These are phyloP conservation scores for Xylariaceae sp. DNA, from an alignment of 2,329 filamentous ascomycete species.

Conservation along the genomic window DNA sequence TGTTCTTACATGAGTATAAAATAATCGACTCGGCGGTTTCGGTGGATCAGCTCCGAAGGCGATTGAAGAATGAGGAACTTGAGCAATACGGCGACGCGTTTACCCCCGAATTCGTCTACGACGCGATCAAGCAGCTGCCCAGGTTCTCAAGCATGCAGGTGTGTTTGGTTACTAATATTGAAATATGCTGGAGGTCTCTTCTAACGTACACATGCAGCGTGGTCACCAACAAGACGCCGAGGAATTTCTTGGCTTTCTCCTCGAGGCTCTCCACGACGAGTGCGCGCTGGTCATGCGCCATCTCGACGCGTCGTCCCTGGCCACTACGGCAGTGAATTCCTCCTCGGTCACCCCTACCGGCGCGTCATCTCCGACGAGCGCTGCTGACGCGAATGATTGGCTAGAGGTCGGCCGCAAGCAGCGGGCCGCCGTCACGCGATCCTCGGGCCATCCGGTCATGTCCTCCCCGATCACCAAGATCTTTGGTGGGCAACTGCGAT, in stretches of 20 bases:
- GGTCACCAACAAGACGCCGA: conserved; percentile 98
- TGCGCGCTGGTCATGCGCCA: conserved; percentile 70
- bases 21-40: conserved; percentile 74
- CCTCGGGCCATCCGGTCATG: conserved; percentile 66
- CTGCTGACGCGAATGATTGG: conserved; percentile 62
- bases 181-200: too few relatives aligned
- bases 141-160: conserved; percentile 90
- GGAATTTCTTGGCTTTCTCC: conserved; percentile 88
- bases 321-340: conserved; percentile 28
- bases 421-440: conserved; percentile 77
- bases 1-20: conserved; percentile 91
- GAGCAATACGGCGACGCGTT: conserved; percentile 90
- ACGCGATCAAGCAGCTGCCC: conserved; percentile 79
- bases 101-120: conserved; percentile 90
- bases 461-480: conserved; percentile 89
- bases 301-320: conserved; percentile 29
- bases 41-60: conserved; percentile 65
- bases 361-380: conserved; percentile 40
- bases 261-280: conserved; percentile 91
- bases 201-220: too few relatives aligned
- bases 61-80: conserved; percentile 75
- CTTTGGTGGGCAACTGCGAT: conserved; percentile 85
- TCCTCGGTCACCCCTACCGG: conserved; percentile 30
- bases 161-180: too few relatives aligned
- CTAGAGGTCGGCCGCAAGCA: conserved; percentile 91